phyloP scores from a whole-genome alignment of 257 asterid species.

The Catharanthus roseus region DNA sequence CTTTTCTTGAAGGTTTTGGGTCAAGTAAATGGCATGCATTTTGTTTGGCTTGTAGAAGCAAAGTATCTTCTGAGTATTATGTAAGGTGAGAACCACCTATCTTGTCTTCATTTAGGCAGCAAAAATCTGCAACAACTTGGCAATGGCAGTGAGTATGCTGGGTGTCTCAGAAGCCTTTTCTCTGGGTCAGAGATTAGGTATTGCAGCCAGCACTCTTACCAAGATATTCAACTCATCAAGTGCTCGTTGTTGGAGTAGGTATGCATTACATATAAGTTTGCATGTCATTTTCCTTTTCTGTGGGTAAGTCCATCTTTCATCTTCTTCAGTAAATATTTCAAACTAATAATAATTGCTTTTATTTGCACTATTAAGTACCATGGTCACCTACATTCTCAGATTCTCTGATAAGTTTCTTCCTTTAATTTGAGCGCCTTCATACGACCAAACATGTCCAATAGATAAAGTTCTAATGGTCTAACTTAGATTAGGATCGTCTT shows the following conservation, averaged over 20 bases:
- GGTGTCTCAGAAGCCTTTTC: slow-evolving; percentile 94
- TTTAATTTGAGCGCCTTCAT: not conserved
- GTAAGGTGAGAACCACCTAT: not conserved
- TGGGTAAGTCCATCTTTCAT: slow-evolving; percentile 1
- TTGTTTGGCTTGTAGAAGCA: slow-evolving; percentile 1
- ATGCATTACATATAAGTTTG: slow-evolving; percentile 12
- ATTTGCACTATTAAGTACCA: not conserved
- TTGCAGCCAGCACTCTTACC: slow-evolving; percentile 65
- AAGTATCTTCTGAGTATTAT: not conserved
- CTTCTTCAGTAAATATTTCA: slow-evolving; percentile 2
- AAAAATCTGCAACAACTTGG: slow-evolving; percentile 91
- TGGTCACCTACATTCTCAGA: not conserved
- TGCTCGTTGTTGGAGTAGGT: slow-evolving; percentile 99
- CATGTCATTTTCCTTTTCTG: not conserved
- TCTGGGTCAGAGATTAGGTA: slow-evolving; percentile 85
- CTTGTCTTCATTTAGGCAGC: slow-evolving; percentile 50
- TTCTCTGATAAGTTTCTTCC: not conserved
- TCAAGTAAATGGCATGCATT: slow-evolving; percentile 1
- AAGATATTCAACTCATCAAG: slow-evolving; percentile 78
- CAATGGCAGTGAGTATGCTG: slow-evolving; percentile 94
- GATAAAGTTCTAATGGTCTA: too few relatives aligned
- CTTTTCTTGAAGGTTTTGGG: not conserved
- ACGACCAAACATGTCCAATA: not conserved
- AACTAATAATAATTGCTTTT: not conserved
- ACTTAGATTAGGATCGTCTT: too few relatives aligned